phyloP scores from a whole-genome alignment of 805 yeast species.

The Wilhelminamyces savonicus region DNA sequence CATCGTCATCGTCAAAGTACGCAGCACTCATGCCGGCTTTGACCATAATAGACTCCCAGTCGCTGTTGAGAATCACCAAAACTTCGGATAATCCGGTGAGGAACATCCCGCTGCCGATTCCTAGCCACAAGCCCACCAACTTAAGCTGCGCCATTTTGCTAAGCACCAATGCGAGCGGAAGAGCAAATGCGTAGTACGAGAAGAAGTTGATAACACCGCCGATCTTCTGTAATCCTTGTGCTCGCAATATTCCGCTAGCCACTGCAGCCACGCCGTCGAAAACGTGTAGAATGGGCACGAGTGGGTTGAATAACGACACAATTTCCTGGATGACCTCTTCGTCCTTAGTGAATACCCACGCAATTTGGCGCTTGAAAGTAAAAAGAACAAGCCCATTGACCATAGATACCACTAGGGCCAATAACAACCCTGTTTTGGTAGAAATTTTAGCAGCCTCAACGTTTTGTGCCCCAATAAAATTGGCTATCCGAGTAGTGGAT shows the following conservation, averaged over 20 bases:
- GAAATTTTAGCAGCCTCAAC: constrained; percentile 30
- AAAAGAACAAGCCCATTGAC: constrained; percentile 42
- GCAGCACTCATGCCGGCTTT: constrained; percentile 27
- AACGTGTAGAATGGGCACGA: constrained; percentile 59
- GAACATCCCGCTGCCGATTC: constrained; percentile 60
- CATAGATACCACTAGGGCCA: constrained; percentile 22
- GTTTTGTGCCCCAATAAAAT: constrained; percentile 38
- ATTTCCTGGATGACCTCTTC: constrained; percentile 47
- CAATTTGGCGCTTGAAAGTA: constrained; percentile 43
- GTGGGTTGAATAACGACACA: constrained; percentile 48
- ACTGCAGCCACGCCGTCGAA: constrained; percentile 68
- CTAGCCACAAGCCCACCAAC: constrained; percentile 68
- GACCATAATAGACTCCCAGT: constrained; percentile 45
- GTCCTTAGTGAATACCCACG: constrained; percentile 57
- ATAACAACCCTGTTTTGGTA: constrained; percentile 23
- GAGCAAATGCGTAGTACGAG: constrained; percentile 65
- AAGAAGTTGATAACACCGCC: constrained; percentile 67
- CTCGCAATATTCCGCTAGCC: constrained; percentile 67
- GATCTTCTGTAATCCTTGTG: constrained; percentile 67
- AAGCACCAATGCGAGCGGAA: constrained; percentile 60
- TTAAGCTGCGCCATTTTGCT: constrained; percentile 40
- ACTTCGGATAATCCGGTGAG: constrained; percentile 47
- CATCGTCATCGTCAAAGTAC: constrained; percentile 5
- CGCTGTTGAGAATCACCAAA: constrained; percentile 37
- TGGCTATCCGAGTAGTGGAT: constrained; percentile 38